Base-by-base conservation (phyloP, 2,329 filamentous ascomycete species). In the Pseudocercospora vitis region DNA sequence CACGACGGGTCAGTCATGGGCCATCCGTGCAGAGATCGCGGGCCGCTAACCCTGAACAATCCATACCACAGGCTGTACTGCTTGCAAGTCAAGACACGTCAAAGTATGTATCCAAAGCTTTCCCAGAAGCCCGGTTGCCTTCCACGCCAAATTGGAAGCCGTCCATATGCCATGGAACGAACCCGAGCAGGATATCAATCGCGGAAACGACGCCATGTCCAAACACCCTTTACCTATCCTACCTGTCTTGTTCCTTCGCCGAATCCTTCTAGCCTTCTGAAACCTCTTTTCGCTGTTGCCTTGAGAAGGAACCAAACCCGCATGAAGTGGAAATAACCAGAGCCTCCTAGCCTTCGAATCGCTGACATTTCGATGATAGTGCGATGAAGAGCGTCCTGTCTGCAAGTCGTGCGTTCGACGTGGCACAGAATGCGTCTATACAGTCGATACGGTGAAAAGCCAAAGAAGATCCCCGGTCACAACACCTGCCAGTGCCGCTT, bases 81-180 rank as follows among this genome's bases (percentile, higher is more conserved):
- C 59, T 19, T 68, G 65, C 56, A 68, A 68, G 55, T 52, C 53
- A 4, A 48, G 65, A 40, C 60, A 63, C 23, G 64, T 67, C n/a
- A 68, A 67, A 60, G 65, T 65, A 57, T 21, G 61, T 45, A n/a
- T n/a, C n/a, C n/a, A n/a, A n/a, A n/a, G n/a, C n/a, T n/a, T n/a
- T n/a, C n/a, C n/a, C n/a, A n/a, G n/a, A n/a, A n/a, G n/a, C n/a
- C n/a, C 11, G 37, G n/a, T 19, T 40, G 9, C 37, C 21, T n/a
- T n/a, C n/a, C n/a, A n/a, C n/a, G n/a, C n/a, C n/a, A n/a, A n/a
- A n/a, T n/a, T n/a, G n/a, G n/a, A n/a, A n/a, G n/a, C n/a, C n/a
- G n/a, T n/a, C n/a, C n/a, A n/a, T n/a, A n/a, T n/a, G n/a, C n/a
- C n/a, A n/a, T n/a, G n/a, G n/a, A n/a, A n/a, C n/a, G n/a, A n/a